phyloP scores from a whole-genome alignment of 148 eudicot genomes.

The Nepenthes mirabilis region DNA sequence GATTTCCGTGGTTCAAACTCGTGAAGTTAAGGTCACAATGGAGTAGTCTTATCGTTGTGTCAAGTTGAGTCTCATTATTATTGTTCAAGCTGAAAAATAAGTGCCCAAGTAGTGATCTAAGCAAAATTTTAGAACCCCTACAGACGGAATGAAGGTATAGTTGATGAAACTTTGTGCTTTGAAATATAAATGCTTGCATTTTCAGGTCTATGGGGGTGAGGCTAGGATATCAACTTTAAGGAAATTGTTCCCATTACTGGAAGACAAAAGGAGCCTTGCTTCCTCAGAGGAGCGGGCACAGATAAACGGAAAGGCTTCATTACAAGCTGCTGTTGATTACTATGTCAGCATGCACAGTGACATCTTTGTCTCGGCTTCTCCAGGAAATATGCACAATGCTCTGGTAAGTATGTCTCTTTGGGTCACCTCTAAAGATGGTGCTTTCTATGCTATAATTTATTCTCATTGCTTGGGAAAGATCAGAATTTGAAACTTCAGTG shows the following conservation, averaged over 20 bases:
- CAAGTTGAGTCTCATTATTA: too few relatives aligned
- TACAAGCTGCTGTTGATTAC: slow-evolving; percentile 89
- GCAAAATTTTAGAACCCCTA: too few relatives aligned
- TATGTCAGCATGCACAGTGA: slow-evolving; percentile 95
- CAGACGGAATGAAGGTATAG: neutral
- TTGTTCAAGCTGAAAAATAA: too few relatives aligned
- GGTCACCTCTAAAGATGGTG: neutral
- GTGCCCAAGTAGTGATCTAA: too few relatives aligned
- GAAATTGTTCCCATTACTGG: slow-evolving; percentile 72
- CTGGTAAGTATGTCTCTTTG: slow-evolving; percentile 47
- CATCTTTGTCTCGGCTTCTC: slow-evolving; percentile 93
- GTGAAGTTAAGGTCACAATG: too few relatives aligned
- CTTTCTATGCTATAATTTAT: too few relatives aligned
- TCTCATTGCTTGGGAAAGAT: too few relatives aligned
- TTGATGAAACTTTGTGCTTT: neutral
- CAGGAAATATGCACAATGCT: slow-evolving; percentile 99
- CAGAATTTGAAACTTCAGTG: too few relatives aligned
- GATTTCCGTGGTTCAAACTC: too few relatives aligned
- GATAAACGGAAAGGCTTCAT: slow-evolving; percentile 87
- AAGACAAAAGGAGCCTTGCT: slow-evolving; percentile 89
- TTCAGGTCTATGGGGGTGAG: slow-evolving; percentile 84
- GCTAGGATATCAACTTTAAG: slow-evolving; percentile 64
- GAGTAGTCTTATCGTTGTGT: too few relatives aligned
- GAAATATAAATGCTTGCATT: neutral
- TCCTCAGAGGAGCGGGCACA: slow-evolving; percentile 61